Evolutionary conservation across 768 basidiomycete species (phyloP), one percentile per base, ranked within the genome.

Genomic region (Boletus eberwhitei): DNA sequence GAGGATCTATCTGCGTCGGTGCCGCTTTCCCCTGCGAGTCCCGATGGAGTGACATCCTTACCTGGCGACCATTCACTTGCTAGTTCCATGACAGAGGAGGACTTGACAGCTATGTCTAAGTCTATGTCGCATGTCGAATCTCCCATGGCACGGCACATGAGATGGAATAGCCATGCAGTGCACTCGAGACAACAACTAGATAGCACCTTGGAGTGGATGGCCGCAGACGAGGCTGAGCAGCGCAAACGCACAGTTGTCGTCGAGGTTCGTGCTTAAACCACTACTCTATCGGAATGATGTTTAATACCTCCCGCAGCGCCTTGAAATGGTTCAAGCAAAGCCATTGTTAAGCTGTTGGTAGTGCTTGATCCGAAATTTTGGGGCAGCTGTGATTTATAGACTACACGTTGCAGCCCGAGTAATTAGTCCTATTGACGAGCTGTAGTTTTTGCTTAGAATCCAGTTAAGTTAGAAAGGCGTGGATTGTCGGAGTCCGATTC

Each of bases 311-410:
- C 16, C 26, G 3, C 61, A 92, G 90, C 86, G 90, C 21, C 71
- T 91, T 60, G 90, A 92, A 69, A 85, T 77, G 41, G 78, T 91
- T 22, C 79, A 84, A 58, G 81, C 77, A 53, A 84, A 79, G 57
- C 87, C 90, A 5, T 69, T 92, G 52, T 82, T 88, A 57, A 80
- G 83, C 50, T 89, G 87, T 64, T 92, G 87, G 85, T 88, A 66
- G 64, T 51, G 17, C 43, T 38, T 43, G 36, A n/a, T 48, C 2
- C 0, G 7, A 13, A 19, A 21, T 40, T 4, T 31, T 42, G 5
- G 41, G 32, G 35, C 19, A 22, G n/a, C 31, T 8, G 8, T 29
- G 29, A 29, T 29, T 2, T 8, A 22, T 64, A 57, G 61, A 52
- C 26, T 40, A 51, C 36, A 37, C 17, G 16, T 52, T 40, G 36